Percentiles rank a stretch among this genome's conserved stretches.
Conservation (phyloP, 208 protist genomes). For the Trypanosoma avium region DNA sequence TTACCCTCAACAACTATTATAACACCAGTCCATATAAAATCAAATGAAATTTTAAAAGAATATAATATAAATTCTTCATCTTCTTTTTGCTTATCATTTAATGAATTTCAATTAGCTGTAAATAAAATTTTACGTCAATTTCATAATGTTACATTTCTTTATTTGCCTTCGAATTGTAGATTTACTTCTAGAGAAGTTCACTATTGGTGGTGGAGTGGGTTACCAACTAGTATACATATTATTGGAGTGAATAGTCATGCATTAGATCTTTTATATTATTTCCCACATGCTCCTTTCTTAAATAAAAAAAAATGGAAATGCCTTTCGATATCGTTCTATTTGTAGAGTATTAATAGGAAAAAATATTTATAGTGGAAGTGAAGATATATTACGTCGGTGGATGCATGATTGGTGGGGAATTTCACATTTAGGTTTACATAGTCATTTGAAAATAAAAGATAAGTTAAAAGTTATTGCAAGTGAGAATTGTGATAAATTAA, state of each 20-base stretch:
- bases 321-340: conserved; percentile 65
- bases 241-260: conserved; percentile 70
- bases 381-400: conserved; percentile 12
- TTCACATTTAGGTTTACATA: conserved; percentile 2
- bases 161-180: conserved; percentile 33
- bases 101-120: conserved; percentile 17
- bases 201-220: conserved; percentile 48
- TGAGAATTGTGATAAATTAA: no score
- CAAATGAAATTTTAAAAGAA: no score
- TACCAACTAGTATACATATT: conserved; percentile 58
- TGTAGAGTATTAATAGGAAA: conserved; percentile 38
- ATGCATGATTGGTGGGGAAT: conserved; percentile 33
- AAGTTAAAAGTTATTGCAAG: conserved; percentile 4
- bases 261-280: conserved; percentile 62
- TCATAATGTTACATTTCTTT: conserved; percentile 24
- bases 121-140: conserved; percentile 25
- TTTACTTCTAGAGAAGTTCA: conserved; percentile 42
- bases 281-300: conserved; percentile 69
- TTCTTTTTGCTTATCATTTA: no score
- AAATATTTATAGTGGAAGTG: conserved; percentile 27
- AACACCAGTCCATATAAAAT: no score
- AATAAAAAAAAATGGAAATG: conserved; percentile 64
- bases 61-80: no score
- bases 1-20: background rate
- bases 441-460: conserved; percentile 16